Conservation (phyloP, 2,329 filamentous ascomycete species). For the Xylariaceae sp. region DNA sequence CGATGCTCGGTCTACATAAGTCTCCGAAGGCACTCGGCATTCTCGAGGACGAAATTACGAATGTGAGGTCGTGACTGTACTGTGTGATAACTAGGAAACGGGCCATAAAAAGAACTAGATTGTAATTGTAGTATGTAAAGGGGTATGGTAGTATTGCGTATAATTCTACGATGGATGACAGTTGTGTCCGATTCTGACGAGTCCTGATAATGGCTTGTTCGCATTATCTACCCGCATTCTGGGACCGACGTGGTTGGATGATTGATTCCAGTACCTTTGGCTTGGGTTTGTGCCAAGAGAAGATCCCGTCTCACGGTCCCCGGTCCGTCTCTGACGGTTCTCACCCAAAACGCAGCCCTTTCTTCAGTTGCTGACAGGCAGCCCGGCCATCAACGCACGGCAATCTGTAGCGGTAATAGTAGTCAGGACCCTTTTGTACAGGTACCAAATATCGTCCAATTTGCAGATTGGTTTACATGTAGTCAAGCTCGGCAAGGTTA, state of each 20-base stretch:
- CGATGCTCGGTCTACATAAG: too few species aligned
- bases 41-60: too few species aligned
- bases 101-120: neutral
- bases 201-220: neutral
- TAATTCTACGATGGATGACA: too few species aligned
- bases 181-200: neutral
- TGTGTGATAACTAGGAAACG: too few species aligned
- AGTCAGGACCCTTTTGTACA: too few species aligned
- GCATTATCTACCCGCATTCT: constrained; percentile 22
- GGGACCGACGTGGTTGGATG: constrained; percentile 22
- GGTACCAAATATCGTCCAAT: too few species aligned
- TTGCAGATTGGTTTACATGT: too few species aligned
- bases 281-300: constrained; percentile 28
- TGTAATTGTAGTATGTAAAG: neutral
- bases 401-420: constrained; percentile 9
- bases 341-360: constrained; percentile 2
- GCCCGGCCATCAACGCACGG: constrained; percentile 11
- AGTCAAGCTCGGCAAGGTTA: too few species aligned
- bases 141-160: neutral
- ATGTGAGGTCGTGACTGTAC: too few species aligned
- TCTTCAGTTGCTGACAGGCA: constrained; percentile 13
- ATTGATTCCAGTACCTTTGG: constrained; percentile 29
- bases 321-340: constrained; percentile 7
- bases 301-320: constrained; percentile 21
- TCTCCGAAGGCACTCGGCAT: too few species aligned